Base-by-base conservation (phyloP, 2,329 filamentous ascomycete genomes). In the Alternaria solani region DNA sequence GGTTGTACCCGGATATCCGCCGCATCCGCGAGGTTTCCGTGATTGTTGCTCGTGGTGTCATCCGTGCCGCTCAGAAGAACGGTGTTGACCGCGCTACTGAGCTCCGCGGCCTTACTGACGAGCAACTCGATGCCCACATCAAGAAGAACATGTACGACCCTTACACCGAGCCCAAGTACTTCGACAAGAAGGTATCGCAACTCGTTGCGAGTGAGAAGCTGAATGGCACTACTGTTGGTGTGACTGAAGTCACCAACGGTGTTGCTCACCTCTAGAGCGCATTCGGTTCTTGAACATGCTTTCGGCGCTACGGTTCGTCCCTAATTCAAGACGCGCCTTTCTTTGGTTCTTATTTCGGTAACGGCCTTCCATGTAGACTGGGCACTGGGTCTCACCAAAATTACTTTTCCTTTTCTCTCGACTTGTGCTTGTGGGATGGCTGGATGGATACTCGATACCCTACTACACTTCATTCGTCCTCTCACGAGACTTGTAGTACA, bases 21-120 rank as follows among this genome's bases (percentile, higher is more conserved):
- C 91, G 95, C 64, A 96, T 99, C 67, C 89, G 95, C 44, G 93
- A 97, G 32, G 94, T 96, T 61, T 94, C 90, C 75, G 85, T 97
- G 60, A 80, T 91, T 48, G 94, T 98, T 30, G 92, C 94, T 32
- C 89, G 93, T 51, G 93, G 94, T 80, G 94, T 97, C 69, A 97
- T 98, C 85, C 94, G 95, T 78, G 90, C 92, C 23, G 94, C 94
- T 6, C 91, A 96, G 72, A 85, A 89, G 65, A 92, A 92, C 70
- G 91, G 91, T 51, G 81, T 85, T 44, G 83, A 85, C 72, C 81
- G 83, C 30, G 81, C 82, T 57, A 71, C 80, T 23, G 77, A 79
- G 62, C 91, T 97, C 51, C 90, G 90, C 73, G 81, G 81, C 62
- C 81, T 93, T 56, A 83, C 84, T 52, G 90, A 94, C 65, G 85